Percentiles rank a stretch among this genome's conserved stretches.
Conservation (phyloP, 2,329 filamentous ascomycete species). For the Cercospora berteroae region DNA sequence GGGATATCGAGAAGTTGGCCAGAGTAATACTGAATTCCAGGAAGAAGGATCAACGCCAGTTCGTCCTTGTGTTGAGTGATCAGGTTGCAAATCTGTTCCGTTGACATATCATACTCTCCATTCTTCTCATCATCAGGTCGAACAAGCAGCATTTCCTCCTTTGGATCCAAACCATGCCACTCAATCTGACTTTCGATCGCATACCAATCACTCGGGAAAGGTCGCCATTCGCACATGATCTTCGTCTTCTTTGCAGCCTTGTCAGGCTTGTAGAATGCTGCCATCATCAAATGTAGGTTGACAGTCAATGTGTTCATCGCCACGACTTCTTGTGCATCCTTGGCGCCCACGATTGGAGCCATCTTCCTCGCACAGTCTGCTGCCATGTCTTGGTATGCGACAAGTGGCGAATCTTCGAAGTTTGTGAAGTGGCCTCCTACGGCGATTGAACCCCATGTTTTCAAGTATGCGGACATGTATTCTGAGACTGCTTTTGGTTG, state of each 20-base stretch:
- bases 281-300: conserved; percentile 81
- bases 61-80: conserved; percentile 73
- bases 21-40: conserved; percentile 87
- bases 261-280: conserved; percentile 72
- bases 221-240: conserved; percentile 82
- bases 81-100: conserved; percentile 65
- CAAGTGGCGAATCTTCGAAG: conserved; percentile 60
- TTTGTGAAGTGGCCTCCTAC: conserved; percentile 70
- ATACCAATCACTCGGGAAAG: conserved; percentile 88
- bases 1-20: conserved; percentile 84
- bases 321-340: conserved; percentile 66
- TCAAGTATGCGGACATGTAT: conserved; percentile 68
- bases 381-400: conserved; percentile 75
- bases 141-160: conserved; percentile 70
- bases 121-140: conserved; percentile 51
- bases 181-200: conserved; percentile 77
- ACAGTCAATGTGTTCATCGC: conserved; percentile 83
- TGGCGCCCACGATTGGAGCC: conserved; percentile 70
- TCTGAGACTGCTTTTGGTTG: conserved; percentile 68
- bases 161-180: conserved; percentile 66
- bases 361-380: conserved; percentile 68
- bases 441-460: conserved; percentile 80
- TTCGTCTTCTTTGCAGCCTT: conserved; percentile 62
- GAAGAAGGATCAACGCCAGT: conserved; percentile 74
- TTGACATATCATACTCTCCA: conserved; percentile 60